Evolutionary conservation across 2,329 filamentous ascomycete species (phyloP), one percentile per base, ranked within the genome.

Genomic region (Diaporthe sp.): DNA sequence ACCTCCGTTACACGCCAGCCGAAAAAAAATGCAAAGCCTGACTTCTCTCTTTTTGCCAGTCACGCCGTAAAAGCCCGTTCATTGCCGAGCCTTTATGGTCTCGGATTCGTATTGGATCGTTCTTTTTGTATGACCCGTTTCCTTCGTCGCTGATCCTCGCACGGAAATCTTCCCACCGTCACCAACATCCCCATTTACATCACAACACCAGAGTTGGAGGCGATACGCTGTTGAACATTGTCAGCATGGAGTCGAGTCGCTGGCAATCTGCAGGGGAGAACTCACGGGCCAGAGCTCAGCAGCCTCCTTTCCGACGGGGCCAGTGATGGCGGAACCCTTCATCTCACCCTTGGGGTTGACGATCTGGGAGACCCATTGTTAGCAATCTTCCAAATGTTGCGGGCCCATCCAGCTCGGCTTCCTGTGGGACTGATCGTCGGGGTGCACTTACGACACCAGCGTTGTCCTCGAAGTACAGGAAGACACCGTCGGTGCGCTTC

Each of bases 311-410:
- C 96, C 97, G 86, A 99, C 88, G 83, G 97, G 97, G 83, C 97
- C 97, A 83, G 97, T 99, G 87, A 99, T 99, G 87, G 97, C 97
- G 80, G 95, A 98, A 86, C 97, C 97, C 94, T 99, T 99, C 97
- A 99, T 99, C 91, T 99, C 97, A 90, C 97, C 97, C 94, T 99
- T 99, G 89, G 96, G 95, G 92, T 99, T 99, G 92, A 99, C 97
- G 85, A 99, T 99, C 94, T 97, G 84, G 73, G 72, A 44, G 62
- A 71, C 53, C 58, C 25, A 2, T 22, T 31, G 82, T 90, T 81
- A 89, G 87, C 81, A 75, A 34, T 12, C 31, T 25, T 46, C 4
- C 1, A 17, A 5, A 13, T 2, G 17, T 17, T 15, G 60, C 9
- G 19, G 3, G 10, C 8, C 34, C 28, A 31, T 28, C n/a, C 6